Evolutionary conservation across 2,329 filamentous ascomycete species (phyloP).

Genomic region (Fusarium sp.): DNA sequence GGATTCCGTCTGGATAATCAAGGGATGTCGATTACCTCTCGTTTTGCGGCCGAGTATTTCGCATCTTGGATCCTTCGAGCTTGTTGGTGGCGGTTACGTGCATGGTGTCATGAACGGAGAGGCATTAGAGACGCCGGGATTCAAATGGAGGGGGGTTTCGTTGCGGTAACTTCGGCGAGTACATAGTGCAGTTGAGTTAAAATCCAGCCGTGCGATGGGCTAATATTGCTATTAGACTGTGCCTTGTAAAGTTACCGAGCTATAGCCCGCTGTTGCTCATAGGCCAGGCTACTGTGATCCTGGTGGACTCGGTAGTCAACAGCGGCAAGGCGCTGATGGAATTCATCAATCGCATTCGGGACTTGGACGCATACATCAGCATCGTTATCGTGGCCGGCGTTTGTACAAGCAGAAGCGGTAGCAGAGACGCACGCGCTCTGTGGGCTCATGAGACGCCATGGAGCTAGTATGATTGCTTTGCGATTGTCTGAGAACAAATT

Average conservation of each 20-base stretch:
- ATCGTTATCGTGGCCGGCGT: constrained; percentile 71
- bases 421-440: constrained; percentile 21
- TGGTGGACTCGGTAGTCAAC: constrained; percentile 76
- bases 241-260: too few relatives aligned
- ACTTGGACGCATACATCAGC: constrained; percentile 54
- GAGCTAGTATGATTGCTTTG: constrained; percentile 65
- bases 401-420: constrained; percentile 63
- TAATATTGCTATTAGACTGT: too few relatives aligned
- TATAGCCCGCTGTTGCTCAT: too few relatives aligned
- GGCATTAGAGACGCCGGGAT: background rate
- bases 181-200: too few relatives aligned
- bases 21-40: constrained; percentile 7
- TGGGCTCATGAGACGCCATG: constrained; percentile 33
- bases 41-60: background rate
- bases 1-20: background rate
- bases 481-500: constrained; percentile 71
- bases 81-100: constrained; percentile 5
- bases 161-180: background rate
- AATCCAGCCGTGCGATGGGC: too few relatives aligned
- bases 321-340: constrained; percentile 44
- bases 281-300: constrained; percentile 59
- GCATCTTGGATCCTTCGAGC: rapidly evolving
- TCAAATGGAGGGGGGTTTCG: background rate
- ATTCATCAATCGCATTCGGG: constrained; percentile 54
- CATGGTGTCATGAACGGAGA: constrained; percentile 1